Evolutionary conservation across 345 rosid species (phyloP), one percentile per base, ranked within the genome.

Genomic region (Salix udensis): DNA sequence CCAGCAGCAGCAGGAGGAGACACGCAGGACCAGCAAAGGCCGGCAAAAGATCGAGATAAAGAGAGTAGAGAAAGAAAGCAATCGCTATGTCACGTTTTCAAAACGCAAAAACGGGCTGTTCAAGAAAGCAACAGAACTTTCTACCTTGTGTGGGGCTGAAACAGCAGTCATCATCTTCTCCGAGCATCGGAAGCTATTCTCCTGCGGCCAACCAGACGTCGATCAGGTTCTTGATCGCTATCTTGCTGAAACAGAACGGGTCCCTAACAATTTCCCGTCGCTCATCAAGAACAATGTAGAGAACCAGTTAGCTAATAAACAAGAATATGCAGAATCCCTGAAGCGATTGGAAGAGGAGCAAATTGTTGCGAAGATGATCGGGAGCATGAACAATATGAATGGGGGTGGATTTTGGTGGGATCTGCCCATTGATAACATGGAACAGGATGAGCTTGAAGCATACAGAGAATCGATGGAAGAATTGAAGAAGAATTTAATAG

Each of bases 1-100:
- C 46, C 46, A 3, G 4, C 53, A 48, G 23, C 68, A 65, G 1
- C 69, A 31, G 36, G 44, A 34, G 26, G 50, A 7, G 18, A 50
- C 23, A 16, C 65, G 65, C 36, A 50, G 9, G 24, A 48, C 65
- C 1, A 75, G 52, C 72, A 75, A n/a, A 74, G 82, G 82, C 12
- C 74, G 82, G 1, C 82, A 53, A 12, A 79, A 79, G 74, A 79
- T 79, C 12, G 75, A 70, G 44, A 74, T 79, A 3, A 70, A 79
- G 72, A 70, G 70, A 19, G 64, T 79, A 2, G 75, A 79, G 34
- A 64, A 70, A 34, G 66, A 70, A 61, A 75, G 50, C 75, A 70
- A 42, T n/a, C 75, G 58, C 4, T 69, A 69, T 34, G 78, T 79
- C 39, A 74, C 78, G 6, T 79, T 79, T 37, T 79, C 82, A 3